Base-by-base conservation (phyloP, 1,284 basidiomycete species). In the Inonotus obliquus region DNA sequence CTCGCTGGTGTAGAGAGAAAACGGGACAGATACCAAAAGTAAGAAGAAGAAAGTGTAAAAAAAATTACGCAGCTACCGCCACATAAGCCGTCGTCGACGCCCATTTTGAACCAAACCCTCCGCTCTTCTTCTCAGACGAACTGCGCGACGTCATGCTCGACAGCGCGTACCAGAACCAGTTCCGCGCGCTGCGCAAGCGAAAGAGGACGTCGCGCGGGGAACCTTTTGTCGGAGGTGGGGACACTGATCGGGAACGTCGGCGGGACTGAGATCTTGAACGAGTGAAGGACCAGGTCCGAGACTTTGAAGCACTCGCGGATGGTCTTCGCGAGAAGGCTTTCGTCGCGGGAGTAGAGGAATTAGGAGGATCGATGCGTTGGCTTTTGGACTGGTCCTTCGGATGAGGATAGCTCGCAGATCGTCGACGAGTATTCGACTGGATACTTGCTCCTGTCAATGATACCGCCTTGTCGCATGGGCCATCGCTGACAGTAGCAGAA, bases 141-240 rank as follows among this genome's bases (percentile, higher is more conserved):
- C 54, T 51, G 21, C 48, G 54, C 25, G 59, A 57, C n/a, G 58
- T 60, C 62, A 63, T 53, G 29, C 58, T 59, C 45, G 62, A 63
- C 27, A 63, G 54, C 29, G 62, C 62, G 21, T 60, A 63, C 62
- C 62, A 63, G 48, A 63, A 63, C 62, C 62, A 63, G 59, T 63
- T 63, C 23, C 62, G 58, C 48, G 62, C 62, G 48, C 53, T 63
- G n/a, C 62, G 62, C 54, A 63, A 44, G n/a, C 59, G 58, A 39
- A 60, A 63, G 35, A 63, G 54, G 45, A 63, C 62, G 38, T 63
- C 62, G 39, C 58, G 37, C 39, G 62, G 54, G 25, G 62, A 59
- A 35, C 62, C 62, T 19, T 55, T 58, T 29, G 54, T 55, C 51
- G 62, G 62, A 17, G 59, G 38, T 21, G 62, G 62, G 1, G 62